Percentiles rank a stretch among this genome's conserved stretches.
Conservation (phyloP, 495 filamentous ascomycete genomes). For the Neurospora sublineolata region DNA sequence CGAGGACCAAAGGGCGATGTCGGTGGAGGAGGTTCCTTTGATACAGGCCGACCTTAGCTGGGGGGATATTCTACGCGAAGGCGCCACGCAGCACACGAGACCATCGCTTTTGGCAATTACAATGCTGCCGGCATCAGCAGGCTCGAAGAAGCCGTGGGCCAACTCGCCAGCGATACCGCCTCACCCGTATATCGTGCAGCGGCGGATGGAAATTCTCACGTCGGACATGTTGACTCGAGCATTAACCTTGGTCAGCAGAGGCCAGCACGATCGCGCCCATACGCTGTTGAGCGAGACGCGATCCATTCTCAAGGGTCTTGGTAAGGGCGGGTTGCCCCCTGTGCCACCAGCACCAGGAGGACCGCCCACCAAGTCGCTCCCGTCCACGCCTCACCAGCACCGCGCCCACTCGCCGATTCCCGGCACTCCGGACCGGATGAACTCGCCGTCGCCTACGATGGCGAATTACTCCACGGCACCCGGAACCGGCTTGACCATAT, state of each 20-base stretch:
- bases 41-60: constrained; percentile 93
- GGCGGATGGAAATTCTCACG: constrained; percentile 93
- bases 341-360: constrained; percentile 34
- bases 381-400: constrained; percentile 35
- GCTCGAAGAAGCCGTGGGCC: constrained; percentile 49
- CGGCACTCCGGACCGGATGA: constrained; percentile 36
- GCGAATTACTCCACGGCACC: constrained; percentile 31
- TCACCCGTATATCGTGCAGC: constrained; percentile 89
- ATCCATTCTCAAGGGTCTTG: constrained; percentile 88
- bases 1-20: constrained; percentile 72
- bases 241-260: constrained; percentile 78
- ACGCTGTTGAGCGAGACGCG: constrained; percentile 87
- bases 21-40: constrained; percentile 88
- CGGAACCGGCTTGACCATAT: constrained; percentile 7
- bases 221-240: constrained; percentile 96
- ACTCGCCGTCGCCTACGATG: constrained; percentile 38
- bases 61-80: constrained; percentile 88
- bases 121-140: constrained; percentile 70
- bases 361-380: constrained; percentile 30
- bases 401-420: constrained; percentile 34
- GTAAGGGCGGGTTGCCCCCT: constrained; percentile 91
- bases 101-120: constrained; percentile 95
- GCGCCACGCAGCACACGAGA: constrained; percentile 74
- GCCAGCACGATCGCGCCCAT: constrained; percentile 86
- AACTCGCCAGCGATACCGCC: constrained; percentile 83